Base-by-base conservation (phyloP, 1,139 yeast species). In the Hemisphaericaspora xylofermentans region DNA sequence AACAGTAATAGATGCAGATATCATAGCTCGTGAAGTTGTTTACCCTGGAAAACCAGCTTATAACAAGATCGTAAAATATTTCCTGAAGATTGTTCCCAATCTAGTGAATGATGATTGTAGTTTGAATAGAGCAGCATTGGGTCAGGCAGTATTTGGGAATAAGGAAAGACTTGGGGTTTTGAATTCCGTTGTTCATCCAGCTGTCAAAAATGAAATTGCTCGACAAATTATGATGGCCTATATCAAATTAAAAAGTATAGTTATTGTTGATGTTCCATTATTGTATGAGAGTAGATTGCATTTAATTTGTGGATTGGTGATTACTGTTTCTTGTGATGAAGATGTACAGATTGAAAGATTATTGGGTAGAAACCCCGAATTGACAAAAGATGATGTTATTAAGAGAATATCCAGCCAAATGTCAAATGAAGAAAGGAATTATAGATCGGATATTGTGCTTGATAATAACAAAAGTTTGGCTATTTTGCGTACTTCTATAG, bases 181-280 rank as follows among this genome's bases (percentile, higher is more conserved):
- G 48, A 94, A 94, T 59, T 60, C 76, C 6, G 82, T 93, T 14
- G 88, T 91, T 1, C 99, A 94, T 57, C 97, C 98, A 0, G 95
- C 91, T 3, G 93, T 94, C 2, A 77, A 88, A 39, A 68, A 67
- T 49, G 85, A 80, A 43, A 88, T 91, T 54, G 61, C 78, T 6
- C 65, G 74, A 61, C 80, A 77, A 52, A 66, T 88, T 1, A 37
- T 84, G 2, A 47, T 51, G 42, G 80, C 80, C n/a, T 91, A 88
- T 71, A 21, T 76, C 10, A 40, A 50, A 12, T 78, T 56, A 42
- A 60, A 56, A 65, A 61, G 69, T 13, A 53, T 88, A 55, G 89
- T 91, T 12, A 67, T 94, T 0, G 64, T 93, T 44, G 99, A 94
- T 56, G 93, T 93, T 2, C 99, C 99, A 0, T 66, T 94, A 31